Evolutionary conservation across 352 stramenopile species (phyloP), one percentile per base, ranked within the genome.

Genomic region (Phytophthora pisi): DNA sequence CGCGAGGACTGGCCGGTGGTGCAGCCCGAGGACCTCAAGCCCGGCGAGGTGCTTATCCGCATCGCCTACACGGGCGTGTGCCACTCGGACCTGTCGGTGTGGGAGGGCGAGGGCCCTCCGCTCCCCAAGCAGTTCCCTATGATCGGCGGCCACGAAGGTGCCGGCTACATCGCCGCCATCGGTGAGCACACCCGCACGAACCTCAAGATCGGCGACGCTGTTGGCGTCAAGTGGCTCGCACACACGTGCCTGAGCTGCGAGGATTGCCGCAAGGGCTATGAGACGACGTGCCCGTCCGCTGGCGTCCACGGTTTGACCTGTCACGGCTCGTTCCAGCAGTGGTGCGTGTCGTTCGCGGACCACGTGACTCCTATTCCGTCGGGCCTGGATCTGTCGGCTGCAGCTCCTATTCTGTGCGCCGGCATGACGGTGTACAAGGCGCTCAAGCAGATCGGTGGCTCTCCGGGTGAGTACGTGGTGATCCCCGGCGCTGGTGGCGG

Each of bases 371-470:
- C 84, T 20, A 86, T 97, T 65, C 89, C 89, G 2, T 52, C 73
- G 3, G 67, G 62, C 42, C 54, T 97, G 9, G 50, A 76, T 4
- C 61, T 90, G 30, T 54, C 74, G 7, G 66, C 64, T 1, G 82
- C 82, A 1, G 89, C 80, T 26, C 78, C 88, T 0, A 75, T 97
- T 15, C 68, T 98, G 36, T 98, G 92, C 70, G 89, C 90, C 7
- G 92, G 92, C 20, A 82, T 97, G 57, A 97, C 91, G 0, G 85
- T 84, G 6, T 98, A 93, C 72, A 93, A 83, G 57, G 89, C 91
- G 3, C 59, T 96, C 56, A 86, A 82, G 70, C 74, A 88, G 59
- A 87, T 80, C 53, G 79, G 78, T 23, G 78, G 75, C 3, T 66
- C 79, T 16, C 55, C 71, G 5, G 78, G 78, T 8, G 66, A 86